Evolutionary conservation across 1,284 basidiomycete genomes (phyloP).

Genomic region (Microbotryum lychnidis-dioicae): DNA sequence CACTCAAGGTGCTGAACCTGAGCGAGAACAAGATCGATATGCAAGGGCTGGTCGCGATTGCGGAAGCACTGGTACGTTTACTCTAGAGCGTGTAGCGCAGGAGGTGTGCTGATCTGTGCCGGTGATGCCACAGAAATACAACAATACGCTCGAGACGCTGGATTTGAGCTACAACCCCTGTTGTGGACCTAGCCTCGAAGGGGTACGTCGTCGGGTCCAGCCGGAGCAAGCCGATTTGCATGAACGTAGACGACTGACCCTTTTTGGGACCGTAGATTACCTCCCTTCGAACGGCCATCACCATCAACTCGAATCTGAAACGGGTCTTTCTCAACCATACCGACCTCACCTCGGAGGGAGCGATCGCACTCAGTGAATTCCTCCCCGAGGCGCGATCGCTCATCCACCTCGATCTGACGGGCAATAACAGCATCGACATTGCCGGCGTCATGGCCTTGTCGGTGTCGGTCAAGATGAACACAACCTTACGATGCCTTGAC

Average conservation of each 20-base stretch:
- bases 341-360: conserved; percentile 68
- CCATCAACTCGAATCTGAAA: conserved; percentile 83
- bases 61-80: conserved; percentile 69
- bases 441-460: conserved; percentile 88
- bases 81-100: background rate
- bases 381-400: conserved; percentile 79
- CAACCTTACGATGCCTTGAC: conserved; percentile 82
- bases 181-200: conserved; percentile 74
- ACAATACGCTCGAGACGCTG: conserved; percentile 83
- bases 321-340: conserved; percentile 85
- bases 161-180: conserved; percentile 91
- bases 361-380: conserved; percentile 93
- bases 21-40: conserved; percentile 89
- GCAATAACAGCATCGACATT: conserved; percentile 55
- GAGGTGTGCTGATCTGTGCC: background rate
- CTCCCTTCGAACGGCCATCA: conserved; percentile 82
- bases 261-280: conserved; percentile 53
- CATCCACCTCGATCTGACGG: conserved; percentile 59
- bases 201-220: conserved; percentile 50
- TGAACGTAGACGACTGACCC: too few species aligned
- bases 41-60: conserved; percentile 66
- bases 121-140: conserved; percentile 67
- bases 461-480: conserved; percentile 72
- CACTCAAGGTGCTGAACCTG: conserved; percentile 85
- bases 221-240: background rate